Evolutionary conservation across 441 rosid genomes (phyloP), one percentile per base, ranked within the genome.

Genomic region (Populus hybrid): DNA sequence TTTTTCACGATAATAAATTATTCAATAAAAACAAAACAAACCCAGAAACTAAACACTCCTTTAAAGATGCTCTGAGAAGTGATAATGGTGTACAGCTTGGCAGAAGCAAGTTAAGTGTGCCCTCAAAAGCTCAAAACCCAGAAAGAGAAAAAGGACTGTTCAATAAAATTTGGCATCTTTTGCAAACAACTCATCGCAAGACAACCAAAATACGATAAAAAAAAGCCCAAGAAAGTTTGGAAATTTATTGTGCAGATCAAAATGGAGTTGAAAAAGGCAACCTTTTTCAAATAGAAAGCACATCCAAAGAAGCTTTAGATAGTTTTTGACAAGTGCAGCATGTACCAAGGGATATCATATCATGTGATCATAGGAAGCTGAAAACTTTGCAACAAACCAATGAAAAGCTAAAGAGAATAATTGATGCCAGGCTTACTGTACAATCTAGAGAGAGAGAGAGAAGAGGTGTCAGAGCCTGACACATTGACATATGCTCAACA

Each of bases 71-170:
- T 46, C 18, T 46, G 57, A 12, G 57, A 46, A 77, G 64, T 70
- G 77, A 79, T 74, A 82, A 86, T 79, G 75, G 83, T 28, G 81
- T 53, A 84, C 84, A 82, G 82, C 83, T 79, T n/a, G 80, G 76
- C 75, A 76, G 40, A 59, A 69, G 71, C 53, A 59, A 84, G 74
- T 36, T 10, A 69, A 72, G 35, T 2, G 57, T 72, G 73, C 67
- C 40, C 70, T 50, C 35, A 67, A 70, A 64, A 67, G 61, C 79
- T 78, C 83, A 82, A 70, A 69, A 78, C 69, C 65, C 81, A 78
- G 78, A 76, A 78, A 24, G 68, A 77, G 82, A 82, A 75, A 40
- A 77, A 71, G 46, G 80, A 76, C 81, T 65, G 46, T 63, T 42
- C 26, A 26, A 35, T 36, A 38, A 59, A 32, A 65, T 73, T 75